Conservation (phyloP, 1,284 basidiomycete genomes). For the Pulveroboletus sp. region DNA sequence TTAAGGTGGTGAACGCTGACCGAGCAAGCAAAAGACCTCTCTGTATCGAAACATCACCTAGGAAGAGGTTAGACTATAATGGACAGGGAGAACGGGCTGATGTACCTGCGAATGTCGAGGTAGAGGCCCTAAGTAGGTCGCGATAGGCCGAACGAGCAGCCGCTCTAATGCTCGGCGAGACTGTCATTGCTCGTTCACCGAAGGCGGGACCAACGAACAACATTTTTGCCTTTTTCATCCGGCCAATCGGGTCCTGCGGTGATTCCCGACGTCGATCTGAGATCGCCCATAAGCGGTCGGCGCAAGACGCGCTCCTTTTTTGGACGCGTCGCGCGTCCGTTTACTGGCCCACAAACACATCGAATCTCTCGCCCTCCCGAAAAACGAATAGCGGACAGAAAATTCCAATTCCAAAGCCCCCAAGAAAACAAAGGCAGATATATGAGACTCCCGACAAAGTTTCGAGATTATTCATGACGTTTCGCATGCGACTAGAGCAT, state of each 20-base stretch:
- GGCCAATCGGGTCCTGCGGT: constrained; percentile 23
- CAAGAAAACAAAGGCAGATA: constrained; percentile 19
- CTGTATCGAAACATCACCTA: constrained; percentile 58
- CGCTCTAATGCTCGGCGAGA: constrained; percentile 46
- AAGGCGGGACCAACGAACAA: neutral
- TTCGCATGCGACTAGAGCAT: constrained; percentile 17
- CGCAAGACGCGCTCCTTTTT: constrained; percentile 47
- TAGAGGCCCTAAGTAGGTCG: constrained; percentile 62
- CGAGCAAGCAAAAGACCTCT: constrained; percentile 42
- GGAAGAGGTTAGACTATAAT: constrained; percentile 1
- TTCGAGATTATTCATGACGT: constrained; percentile 19
- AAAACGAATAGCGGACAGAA: constrained; percentile 36
- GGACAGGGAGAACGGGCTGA: neutral
- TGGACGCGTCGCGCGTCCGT: constrained; percentile 39
- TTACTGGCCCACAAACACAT: constrained; percentile 34
- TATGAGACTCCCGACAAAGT: constrained; percentile 18
- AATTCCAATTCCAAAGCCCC: constrained; percentile 25
- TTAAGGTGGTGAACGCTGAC: constrained; percentile 10
- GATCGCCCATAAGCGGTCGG: constrained; percentile 35
- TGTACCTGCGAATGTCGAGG: constrained; percentile 64
- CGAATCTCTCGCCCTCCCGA: constrained; percentile 35
- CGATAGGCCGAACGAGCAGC: constrained; percentile 74
- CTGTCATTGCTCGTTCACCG: constrained; percentile 40
- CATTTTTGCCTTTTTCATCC: neutral
- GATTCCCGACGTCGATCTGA: constrained; percentile 28